A percentile compares a stretch with the other conserved stretches of the same genome.
Evolutionary conservation across 139 green algal species (phyloP).

Genomic region (Yamagishiella unicocca): DNA sequence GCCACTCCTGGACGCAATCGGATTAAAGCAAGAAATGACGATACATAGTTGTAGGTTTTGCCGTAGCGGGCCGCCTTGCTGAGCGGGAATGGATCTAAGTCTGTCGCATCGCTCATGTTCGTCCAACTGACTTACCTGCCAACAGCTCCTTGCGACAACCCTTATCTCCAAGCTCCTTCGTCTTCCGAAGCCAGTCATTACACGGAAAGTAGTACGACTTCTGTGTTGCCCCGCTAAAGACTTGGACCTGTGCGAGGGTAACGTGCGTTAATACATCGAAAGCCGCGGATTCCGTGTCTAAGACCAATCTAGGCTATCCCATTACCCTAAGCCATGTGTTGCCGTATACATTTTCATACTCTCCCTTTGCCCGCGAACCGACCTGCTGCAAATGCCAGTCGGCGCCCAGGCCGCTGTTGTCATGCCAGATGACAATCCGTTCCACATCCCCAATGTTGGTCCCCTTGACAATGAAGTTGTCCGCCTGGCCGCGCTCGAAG

Average conservation of each 20-base stretch:
- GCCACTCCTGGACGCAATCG: slow-evolving; percentile 12
- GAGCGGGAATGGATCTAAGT: no score
- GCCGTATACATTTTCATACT: no score
- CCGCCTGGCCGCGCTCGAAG: slow-evolving; percentile 44
- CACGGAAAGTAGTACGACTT: slow-evolving; percentile 65
- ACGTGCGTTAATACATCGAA: background rate
- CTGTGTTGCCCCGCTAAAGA: slow-evolving; percentile 61
- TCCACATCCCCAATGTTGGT: slow-evolving; percentile 61
- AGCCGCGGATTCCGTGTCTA: background rate
- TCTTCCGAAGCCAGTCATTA: slow-evolving; percentile 60
- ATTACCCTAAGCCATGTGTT: no score
- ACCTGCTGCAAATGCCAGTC: slow-evolving; percentile 56
- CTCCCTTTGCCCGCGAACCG: background rate
- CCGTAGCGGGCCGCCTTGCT: no score
- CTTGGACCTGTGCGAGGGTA: slow-evolving; percentile 58
- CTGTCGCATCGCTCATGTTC: no score
- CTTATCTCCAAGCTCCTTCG: slow-evolving; percentile 40
- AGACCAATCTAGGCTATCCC: no score
- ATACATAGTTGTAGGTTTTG: no score
- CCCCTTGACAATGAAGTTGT: slow-evolving; percentile 68
- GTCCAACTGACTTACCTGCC: background rate
- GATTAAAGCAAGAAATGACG: no score
- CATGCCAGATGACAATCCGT: slow-evolving; percentile 57
- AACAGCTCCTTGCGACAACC: slow-evolving; percentile 48
- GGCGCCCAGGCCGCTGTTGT: slow-evolving; percentile 53